Conservation (phyloP, 1,284 basidiomycete genomes). For the Trichosporon sp. region DNA sequence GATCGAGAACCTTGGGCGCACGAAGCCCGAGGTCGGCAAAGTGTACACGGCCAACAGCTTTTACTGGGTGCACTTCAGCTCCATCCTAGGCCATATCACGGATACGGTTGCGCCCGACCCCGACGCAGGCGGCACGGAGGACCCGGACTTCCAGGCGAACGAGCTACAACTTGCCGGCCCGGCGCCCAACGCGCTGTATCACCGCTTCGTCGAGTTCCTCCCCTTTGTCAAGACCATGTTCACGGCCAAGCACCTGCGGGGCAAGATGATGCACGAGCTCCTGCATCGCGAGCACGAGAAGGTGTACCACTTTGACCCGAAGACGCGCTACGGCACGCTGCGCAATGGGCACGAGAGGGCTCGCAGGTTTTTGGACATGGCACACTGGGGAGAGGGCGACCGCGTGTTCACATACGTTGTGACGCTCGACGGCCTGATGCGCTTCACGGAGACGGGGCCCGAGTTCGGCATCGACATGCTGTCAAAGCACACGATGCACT, state of each 20-base stretch:
- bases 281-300: conserved; percentile 59
- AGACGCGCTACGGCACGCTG: conserved; percentile 56
- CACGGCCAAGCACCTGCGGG: conserved; percentile 54
- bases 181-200: conserved; percentile 58
- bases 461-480: conserved; percentile 61
- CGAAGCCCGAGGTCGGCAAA: conserved; percentile 54
- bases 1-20: conserved; percentile 57
- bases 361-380: conserved; percentile 58
- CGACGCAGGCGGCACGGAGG: conserved; percentile 23
- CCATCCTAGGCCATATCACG: conserved; percentile 48
- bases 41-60: conserved; percentile 59
- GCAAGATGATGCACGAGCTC: conserved; percentile 56
- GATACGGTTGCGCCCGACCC: conserved; percentile 42
- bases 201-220: conserved; percentile 61
- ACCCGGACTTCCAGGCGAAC: conserved; percentile 59
- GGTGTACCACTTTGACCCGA: conserved; percentile 59
- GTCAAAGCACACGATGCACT: conserved; percentile 63
- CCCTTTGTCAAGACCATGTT: conserved; percentile 60
- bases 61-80: conserved; percentile 52
- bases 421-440: conserved; percentile 59
- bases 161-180: conserved; percentile 60
- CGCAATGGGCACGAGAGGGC: conserved; percentile 45
- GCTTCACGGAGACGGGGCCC: conserved; percentile 62
- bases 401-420: conserved; percentile 61
- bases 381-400: conserved; percentile 58